Percentiles rank a stretch among this genome's conserved stretches.
These are phyloP conservation scores for Curvularia hawaiiensis DNA, from an alignment of 2,329 filamentous ascomycete species.

Conservation along the genomic window DNA sequence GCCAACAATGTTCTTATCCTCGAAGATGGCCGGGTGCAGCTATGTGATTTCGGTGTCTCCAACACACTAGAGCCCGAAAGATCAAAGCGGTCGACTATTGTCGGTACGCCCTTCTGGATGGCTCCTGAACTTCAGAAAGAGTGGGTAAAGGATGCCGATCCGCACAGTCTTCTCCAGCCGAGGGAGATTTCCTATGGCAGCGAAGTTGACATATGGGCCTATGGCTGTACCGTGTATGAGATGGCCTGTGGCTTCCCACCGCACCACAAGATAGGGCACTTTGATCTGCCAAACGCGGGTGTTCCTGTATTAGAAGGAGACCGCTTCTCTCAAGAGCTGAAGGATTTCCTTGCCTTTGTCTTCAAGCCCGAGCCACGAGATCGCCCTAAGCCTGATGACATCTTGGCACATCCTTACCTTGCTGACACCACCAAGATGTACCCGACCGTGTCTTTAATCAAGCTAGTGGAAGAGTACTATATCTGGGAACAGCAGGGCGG, in stretches of 20 bases:
- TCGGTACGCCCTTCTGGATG: conserved; percentile 88
- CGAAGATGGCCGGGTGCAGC: conserved; percentile 76
- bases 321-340: conserved; percentile 70
- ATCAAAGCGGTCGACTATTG: conserved; percentile 79
- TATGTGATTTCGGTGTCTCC: conserved; percentile 85
- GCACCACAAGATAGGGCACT: conserved; percentile 56
- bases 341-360: conserved; percentile 74
- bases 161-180: conserved; percentile 57
- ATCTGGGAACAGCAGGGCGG: conserved; percentile 78
- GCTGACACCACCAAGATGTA: conserved; percentile 65
- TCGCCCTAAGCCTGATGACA: conserved; percentile 71
- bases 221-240: conserved; percentile 80
- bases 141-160: conserved; percentile 61
- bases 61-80: conserved; percentile 76
- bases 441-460: conserved; percentile 66
- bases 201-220: conserved; percentile 79
- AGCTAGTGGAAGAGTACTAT: conserved; percentile 73
- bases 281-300: conserved; percentile 50
- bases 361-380: conserved; percentile 70
- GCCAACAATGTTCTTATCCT: conserved; percentile 80
- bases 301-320: conserved; percentile 73
- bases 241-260: conserved; percentile 80
- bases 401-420: conserved; percentile 74
- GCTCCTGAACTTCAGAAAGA: conserved; percentile 68
- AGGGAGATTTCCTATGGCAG: conserved; percentile 59